Percentiles rank a stretch among this genome's conserved stretches.
Evolutionary conservation across 371 early-diverging fungal species (phyloP).

Genomic region (Synchytrium microbalum): DNA sequence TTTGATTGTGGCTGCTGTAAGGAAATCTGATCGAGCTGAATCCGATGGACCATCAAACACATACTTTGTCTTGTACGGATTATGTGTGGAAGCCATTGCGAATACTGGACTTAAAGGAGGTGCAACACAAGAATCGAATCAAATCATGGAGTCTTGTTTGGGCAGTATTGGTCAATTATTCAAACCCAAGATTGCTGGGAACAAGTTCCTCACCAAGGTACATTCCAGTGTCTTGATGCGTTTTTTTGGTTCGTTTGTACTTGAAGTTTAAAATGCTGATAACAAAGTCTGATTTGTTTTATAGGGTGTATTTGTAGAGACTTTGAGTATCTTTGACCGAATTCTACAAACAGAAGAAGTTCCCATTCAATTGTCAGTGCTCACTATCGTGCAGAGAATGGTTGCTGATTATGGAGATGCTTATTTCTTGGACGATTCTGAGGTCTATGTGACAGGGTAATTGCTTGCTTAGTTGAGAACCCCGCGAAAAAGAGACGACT

Average conservation of each 20-base stretch:
- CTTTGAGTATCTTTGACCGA: conserved; percentile 56
- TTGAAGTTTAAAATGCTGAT: conserved; percentile 1
- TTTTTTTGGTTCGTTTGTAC: conserved; percentile 4
- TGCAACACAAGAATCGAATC: neutral
- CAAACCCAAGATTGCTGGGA: conserved; percentile 15
- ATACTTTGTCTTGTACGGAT: conserved; percentile 53
- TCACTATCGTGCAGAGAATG: conserved; percentile 20
- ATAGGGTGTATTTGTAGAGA: conserved; percentile 50
- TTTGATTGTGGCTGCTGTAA: neutral
- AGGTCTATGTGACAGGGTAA: conserved; percentile 7
- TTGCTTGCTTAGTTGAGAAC: neutral
- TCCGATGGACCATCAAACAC: conserved; percentile 30
- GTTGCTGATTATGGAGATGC: conserved; percentile 11
- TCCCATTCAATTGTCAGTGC: conserved; percentile 19
- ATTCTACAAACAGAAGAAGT: conserved; percentile 29
- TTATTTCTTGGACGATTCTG: conserved; percentile 7
- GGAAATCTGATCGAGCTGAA: conserved; percentile 30
- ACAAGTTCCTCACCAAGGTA: conserved; percentile 14
- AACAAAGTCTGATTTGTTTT: conserved; percentile 30
- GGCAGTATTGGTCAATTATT: conserved; percentile 16
- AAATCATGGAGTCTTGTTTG: conserved; percentile 12
- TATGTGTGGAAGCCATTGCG: conserved; percentile 57
- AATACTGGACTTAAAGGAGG: conserved; percentile 13
- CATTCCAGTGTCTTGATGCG: neutral
- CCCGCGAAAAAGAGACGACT: neutral